phyloP scores from a whole-genome alignment of 2,329 filamentous ascomycete genomes.

The Thermothelomyces thermophilus region DNA sequence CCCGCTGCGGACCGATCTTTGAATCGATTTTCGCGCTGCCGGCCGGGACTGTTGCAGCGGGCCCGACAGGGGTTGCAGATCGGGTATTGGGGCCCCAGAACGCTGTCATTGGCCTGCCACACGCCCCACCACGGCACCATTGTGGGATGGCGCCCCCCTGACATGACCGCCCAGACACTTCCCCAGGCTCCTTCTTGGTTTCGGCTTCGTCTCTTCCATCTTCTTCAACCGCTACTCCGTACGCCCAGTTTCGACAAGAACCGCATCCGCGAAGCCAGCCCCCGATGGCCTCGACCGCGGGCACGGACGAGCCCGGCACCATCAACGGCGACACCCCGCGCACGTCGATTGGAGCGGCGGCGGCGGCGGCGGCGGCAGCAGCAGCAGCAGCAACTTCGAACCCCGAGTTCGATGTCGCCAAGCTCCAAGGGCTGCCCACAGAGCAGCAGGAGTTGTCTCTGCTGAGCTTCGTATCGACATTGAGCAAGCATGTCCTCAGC shows the following conservation, averaged over 20 bases:
- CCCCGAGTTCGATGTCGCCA: constrained; percentile 80
- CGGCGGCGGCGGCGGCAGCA: neutral
- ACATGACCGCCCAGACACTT: neutral
- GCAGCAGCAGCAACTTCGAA: constrained; percentile 42
- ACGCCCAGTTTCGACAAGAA: neutral
- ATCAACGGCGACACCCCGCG: constrained; percentile 31
- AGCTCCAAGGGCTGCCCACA: constrained; percentile 79
- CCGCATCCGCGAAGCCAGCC: neutral
- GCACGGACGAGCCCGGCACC: constrained; percentile 28
- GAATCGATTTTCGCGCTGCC: constrained; percentile 13
- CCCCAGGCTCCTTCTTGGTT: neutral
- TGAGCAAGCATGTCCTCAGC: constrained; percentile 71
- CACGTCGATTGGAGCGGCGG: constrained; percentile 15
- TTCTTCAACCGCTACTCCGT: neutral
- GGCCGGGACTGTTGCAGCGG: constrained; percentile 10
- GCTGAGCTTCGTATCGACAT: constrained; percentile 76
- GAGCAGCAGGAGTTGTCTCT: constrained; percentile 96
- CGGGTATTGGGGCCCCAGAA: constrained; percentile 8
- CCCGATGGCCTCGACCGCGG: constrained; percentile 23
- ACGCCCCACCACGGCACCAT: constrained; percentile 3
- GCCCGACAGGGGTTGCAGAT: constrained; percentile 5
- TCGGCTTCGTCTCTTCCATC: constrained; percentile 4
- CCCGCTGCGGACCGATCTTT: neutral
- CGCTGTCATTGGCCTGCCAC: constrained; percentile 14
- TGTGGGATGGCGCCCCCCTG: constrained; percentile 5